Base-by-base conservation (phyloP, 1,284 basidiomycete genomes). In the Heterobasidion parviporum region DNA sequence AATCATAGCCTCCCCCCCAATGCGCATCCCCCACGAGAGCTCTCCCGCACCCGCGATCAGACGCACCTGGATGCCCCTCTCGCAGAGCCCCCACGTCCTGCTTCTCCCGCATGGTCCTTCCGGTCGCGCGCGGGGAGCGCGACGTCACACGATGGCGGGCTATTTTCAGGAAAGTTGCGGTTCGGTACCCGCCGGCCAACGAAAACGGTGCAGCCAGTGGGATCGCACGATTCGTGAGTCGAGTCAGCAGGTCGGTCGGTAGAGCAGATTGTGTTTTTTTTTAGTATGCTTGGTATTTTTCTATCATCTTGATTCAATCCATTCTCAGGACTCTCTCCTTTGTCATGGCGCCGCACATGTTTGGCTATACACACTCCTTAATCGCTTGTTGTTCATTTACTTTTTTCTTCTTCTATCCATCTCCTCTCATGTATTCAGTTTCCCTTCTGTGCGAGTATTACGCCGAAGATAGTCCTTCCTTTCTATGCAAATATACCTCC, bases 91-190 rank as follows among this genome's bases (percentile, higher is more conserved):
- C 70, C 73, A 10, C 80, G 89, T 20, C 86, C 88, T 5, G 76
- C 73, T 20, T 90, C 88, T 6, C 89, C 88, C 0, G 84, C 85
- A 0, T 91, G 87, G 87, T 89, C 87, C 0, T 84, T 90, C 75
- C 82, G 87, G 15, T 91, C 89, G 18, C 77, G 83, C 36, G 77
- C 84, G 1, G 86, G 84, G 15, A 89, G 88, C 61, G 68, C 81
- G 0, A 75, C 82, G 53, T 87, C 87, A 8, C 81, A 79, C 52
- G 83, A 83, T 5, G 79, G 79, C 3, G 79, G 85, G 2, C 71
- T 89, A 56, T 89, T 89, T 67, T 82, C 82, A 55, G 79, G 61
- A 50, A 62, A 54, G 52, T 56, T 62, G 50, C 60, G 85, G 54
- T 89, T 89, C 68, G 87, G 87, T 41, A 83, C 87, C 26, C 74